Evolutionary conservation across 768 basidiomycete species (phyloP), one percentile per base, ranked within the genome.

Genomic region (Fomitopsis serialis): DNA sequence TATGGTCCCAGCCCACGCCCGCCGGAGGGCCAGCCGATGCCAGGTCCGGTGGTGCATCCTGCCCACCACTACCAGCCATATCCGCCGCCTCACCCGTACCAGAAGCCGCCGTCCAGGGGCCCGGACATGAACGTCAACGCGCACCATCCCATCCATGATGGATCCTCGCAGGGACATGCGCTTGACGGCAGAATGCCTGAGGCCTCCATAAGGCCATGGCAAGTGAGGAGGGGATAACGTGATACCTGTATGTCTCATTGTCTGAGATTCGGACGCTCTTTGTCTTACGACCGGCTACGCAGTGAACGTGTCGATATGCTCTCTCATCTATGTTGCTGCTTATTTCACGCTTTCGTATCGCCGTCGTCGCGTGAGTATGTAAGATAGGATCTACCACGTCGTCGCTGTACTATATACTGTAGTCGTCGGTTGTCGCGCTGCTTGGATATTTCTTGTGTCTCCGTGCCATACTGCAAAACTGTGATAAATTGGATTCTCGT

Each of bases 51-150:
- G 7, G 19, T 50, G 5, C 47, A 32, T 17, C 42, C 24, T 22
- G 35, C 54, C 17, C 58, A 58, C 32, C 72, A 71, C 46, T 76
- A 76, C 55, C 68, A 70, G 34, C 55, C 75, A 17, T 72, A 72
- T 52, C 62, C 71, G 11, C 37, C 37, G 11, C 37, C 37, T 17
- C 71, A 68, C 19, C 58, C 67, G 43, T 76, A 76, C 52, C 60
- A 65, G 35, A 76, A 74, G 62, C 71, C 72, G 17, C 68, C 71
- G 35, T 70, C 73, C 12, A 64, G 55, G 3, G 56, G 45, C 36
- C 42, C 50, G 22, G 58, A 59, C 21, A 46, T 54, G 10, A 48
- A 36, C 34, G 60, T 19, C 48, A 68, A 23, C 19, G 19, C 35
- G 48, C 40, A 34, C 23, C 43, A 53, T n/a, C n/a, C 12, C 58